A percentile compares a stretch with the other conserved stretches of the same genome.
Conservation (phyloP, 2,329 filamentous ascomycete genomes). For the Pezicula radicicola region DNA sequence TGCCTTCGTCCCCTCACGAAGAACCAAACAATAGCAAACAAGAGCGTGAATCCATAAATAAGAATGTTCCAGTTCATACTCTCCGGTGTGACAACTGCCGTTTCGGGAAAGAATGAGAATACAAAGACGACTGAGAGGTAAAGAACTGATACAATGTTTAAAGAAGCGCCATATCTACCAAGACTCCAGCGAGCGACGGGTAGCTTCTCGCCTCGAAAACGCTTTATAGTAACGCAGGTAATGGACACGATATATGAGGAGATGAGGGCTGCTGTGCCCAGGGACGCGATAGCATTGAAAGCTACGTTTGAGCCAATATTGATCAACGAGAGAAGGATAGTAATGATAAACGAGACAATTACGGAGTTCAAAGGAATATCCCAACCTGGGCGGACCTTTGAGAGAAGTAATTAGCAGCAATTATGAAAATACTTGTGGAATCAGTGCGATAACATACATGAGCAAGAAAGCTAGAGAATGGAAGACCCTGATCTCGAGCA, state of each 20-base stretch:
- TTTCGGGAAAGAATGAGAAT: constrained; percentile 44
- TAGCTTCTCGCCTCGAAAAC: constrained; percentile 33
- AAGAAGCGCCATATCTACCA: constrained; percentile 34
- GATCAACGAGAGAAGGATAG: constrained; percentile 12
- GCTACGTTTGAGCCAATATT: constrained; percentile 46
- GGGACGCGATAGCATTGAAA: constrained; percentile 48
- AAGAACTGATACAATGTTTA: constrained; percentile 38
- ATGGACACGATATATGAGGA: constrained; percentile 47
- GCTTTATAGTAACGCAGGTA: constrained; percentile 34
- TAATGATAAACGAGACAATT: constrained; percentile 10
- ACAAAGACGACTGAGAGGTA: constrained; percentile 42
- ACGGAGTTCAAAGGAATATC: constrained; percentile 38
- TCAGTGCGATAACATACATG: constrained; percentile 21
- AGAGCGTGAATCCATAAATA: constrained; percentile 11
- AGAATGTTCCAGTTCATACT: constrained; percentile 42
- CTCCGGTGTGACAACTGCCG: constrained; percentile 29
- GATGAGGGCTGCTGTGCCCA: constrained; percentile 45
- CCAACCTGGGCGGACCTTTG: constrained; percentile 27
- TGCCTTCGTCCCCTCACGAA: constrained; percentile 26
- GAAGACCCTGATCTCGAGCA: constrained; percentile 38
- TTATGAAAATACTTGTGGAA: not conserved
- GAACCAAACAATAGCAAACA: constrained; percentile 22
- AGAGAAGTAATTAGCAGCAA: not conserved
- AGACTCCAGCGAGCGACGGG: constrained; percentile 37
- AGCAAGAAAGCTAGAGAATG: constrained; percentile 33